Evolutionary conservation across 1,139 yeast genomes (phyloP).

Genomic region (Suhomyces bolitotheri): DNA sequence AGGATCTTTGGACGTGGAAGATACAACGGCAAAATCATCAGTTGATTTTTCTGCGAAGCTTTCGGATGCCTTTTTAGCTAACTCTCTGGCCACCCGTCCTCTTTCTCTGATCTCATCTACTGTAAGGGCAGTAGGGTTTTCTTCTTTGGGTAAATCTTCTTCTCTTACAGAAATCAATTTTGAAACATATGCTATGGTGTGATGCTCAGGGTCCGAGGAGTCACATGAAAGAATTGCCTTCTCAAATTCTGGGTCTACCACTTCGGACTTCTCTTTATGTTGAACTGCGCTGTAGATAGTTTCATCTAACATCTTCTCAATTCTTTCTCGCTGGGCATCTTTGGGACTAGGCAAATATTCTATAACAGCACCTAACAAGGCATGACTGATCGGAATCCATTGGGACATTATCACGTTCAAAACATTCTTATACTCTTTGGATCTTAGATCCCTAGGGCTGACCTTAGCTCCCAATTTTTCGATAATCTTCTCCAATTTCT

Average conservation of each 20-base stretch:
- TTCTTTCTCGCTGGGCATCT: slow-evolving; percentile 69
- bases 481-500: slow-evolving; percentile 72
- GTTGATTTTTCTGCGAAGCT: slow-evolving; percentile 43
- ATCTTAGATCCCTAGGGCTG: slow-evolving; percentile 71
- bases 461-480: slow-evolving; percentile 68
- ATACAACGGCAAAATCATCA: slow-evolving; percentile 13
- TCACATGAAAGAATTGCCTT: slow-evolving; percentile 65
- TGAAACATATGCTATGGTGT: slow-evolving; percentile 81
- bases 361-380: slow-evolving; percentile 80
- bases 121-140: slow-evolving; percentile 32
- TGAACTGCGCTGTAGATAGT: slow-evolving; percentile 36
- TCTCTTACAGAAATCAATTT: slow-evolving; percentile 85
- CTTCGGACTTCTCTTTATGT: slow-evolving; percentile 17
- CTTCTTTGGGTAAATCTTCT: slow-evolving; percentile 69
- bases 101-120: slow-evolving; percentile 67
- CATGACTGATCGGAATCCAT: slow-evolving; percentile 92
- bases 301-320: slow-evolving; percentile 63
- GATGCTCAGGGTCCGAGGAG: slow-evolving; percentile 49
- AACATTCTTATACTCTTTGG: slow-evolving; percentile 71
- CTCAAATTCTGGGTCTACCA: slow-evolving; percentile 51
- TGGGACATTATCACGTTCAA: slow-evolving; percentile 78
- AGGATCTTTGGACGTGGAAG: slow-evolving; percentile 21
- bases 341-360: slow-evolving; percentile 84
- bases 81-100: slow-evolving; percentile 67
- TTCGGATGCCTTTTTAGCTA: slow-evolving; percentile 69